A percentile compares a stretch with the other conserved stretches of the same genome.
Conservation (phyloP, 495 filamentous ascomycete genomes). For the Lentithecium fluviatile region DNA sequence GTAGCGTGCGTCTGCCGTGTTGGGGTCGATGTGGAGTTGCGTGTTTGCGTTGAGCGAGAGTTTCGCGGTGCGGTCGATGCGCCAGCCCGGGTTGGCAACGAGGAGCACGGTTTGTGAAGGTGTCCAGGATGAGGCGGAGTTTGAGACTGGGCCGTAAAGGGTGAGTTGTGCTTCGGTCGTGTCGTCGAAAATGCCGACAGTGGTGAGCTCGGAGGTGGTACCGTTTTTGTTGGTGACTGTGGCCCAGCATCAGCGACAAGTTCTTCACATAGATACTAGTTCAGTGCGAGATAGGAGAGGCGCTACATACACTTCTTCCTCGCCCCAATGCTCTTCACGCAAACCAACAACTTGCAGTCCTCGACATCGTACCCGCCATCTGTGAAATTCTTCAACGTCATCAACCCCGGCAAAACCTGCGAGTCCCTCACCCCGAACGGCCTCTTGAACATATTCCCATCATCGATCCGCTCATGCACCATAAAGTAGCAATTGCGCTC, state of each 20-base stretch:
- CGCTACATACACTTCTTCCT: slow-evolving; percentile 44
- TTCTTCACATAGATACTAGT: not conserved
- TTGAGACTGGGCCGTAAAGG: slow-evolving; percentile 53
- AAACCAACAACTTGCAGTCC: slow-evolving; percentile 53
- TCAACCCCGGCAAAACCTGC: slow-evolving; percentile 48
- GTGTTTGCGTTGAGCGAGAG: slow-evolving; percentile 51
- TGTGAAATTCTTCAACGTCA: slow-evolving; percentile 56
- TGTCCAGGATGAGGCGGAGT: slow-evolving; percentile 53
- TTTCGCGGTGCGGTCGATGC: slow-evolving; percentile 38
- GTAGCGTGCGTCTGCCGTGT: slow-evolving; percentile 58
- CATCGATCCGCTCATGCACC: slow-evolving; percentile 51
- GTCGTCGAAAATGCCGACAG: slow-evolving; percentile 60
- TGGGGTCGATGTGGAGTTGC: slow-evolving; percentile 59
- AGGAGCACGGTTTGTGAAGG: slow-evolving; percentile 57
- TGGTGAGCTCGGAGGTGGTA: slow-evolving; percentile 47
- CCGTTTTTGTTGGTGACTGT: slow-evolving; percentile 51
- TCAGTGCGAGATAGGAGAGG: not conserved
- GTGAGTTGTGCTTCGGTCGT: slow-evolving; percentile 54
- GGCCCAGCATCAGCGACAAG: too few relatives aligned
- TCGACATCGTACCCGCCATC: slow-evolving; percentile 52
- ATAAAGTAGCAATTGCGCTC: slow-evolving; percentile 53
- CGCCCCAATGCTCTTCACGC: slow-evolving; percentile 56
- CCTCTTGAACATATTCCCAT: slow-evolving; percentile 45
- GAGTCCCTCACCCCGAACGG: slow-evolving; percentile 48
- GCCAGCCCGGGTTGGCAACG: slow-evolving; percentile 53